Conservation (phyloP, 2,329 filamentous ascomycete species). For the Claviceps monticola region DNA sequence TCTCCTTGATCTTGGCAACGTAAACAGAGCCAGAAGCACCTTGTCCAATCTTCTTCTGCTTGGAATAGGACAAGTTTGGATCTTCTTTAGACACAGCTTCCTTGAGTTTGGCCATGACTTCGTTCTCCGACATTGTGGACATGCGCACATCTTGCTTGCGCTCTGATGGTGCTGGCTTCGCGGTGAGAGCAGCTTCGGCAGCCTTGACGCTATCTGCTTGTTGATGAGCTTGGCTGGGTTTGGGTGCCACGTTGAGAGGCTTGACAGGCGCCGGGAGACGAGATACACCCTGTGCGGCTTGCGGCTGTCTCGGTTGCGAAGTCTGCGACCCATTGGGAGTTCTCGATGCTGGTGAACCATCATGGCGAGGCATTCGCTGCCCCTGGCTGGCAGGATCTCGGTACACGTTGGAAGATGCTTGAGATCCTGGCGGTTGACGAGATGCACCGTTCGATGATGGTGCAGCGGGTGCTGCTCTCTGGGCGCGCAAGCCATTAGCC, state of each 20-base stretch:
- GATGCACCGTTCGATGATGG: conserved; percentile 27
- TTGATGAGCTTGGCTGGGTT: conserved; percentile 36
- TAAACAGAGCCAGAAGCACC: conserved; percentile 97
- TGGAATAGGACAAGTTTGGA: conserved; percentile 88
- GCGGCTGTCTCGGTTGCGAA: conserved; percentile 32
- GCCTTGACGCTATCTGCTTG: conserved; percentile 63
- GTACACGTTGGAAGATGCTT: conserved; percentile 35
- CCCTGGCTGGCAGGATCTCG: conserved; percentile 26
- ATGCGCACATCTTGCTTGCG: conserved; percentile 89
- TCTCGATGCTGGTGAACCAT: conserved; percentile 39
- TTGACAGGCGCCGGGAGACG: conserved; percentile 54
- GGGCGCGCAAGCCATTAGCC: conserved; percentile 46
- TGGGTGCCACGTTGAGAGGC: conserved; percentile 63
- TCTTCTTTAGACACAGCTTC: conserved; percentile 94
- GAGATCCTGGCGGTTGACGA: conserved; percentile 34
- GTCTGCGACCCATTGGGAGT: conserved; percentile 41
- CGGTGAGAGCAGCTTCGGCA: conserved; percentile 75
- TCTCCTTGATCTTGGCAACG: conserved; percentile 88
- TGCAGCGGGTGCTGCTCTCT: conserved; percentile 69
- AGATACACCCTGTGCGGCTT: conserved; percentile 29
- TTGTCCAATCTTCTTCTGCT: conserved; percentile 99
- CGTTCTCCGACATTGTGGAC: conserved; percentile 94
- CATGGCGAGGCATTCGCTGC: conserved; percentile 31
- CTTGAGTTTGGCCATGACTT: conserved; percentile 92
- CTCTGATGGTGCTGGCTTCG: conserved; percentile 59